A percentile compares a stretch with the other conserved stretches of the same genome.
Evolutionary conservation across 306 rosid genomes (phyloP).

Genomic region (Sicyos baderoa): DNA sequence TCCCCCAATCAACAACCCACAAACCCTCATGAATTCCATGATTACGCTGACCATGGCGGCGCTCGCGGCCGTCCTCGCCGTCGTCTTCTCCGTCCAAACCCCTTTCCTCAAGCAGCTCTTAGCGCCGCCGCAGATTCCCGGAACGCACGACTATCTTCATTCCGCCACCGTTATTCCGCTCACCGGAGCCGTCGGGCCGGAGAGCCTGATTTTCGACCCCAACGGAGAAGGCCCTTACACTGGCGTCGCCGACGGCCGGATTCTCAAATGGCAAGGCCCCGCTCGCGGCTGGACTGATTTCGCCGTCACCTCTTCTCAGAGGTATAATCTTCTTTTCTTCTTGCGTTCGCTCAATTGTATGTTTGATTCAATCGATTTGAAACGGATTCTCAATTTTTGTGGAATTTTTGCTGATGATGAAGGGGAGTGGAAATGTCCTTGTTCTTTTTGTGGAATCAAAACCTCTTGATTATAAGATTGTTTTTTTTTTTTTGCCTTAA

Average conservation of each 20-base stretch:
- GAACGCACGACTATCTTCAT: constrained; percentile 46
- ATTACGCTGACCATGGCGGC: constrained; percentile 22
- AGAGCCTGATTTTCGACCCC: constrained; percentile 64
- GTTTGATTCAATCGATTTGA: background rate
- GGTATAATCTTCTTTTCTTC: constrained; percentile 27
- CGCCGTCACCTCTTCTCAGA: constrained; percentile 58
- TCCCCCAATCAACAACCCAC: background rate
- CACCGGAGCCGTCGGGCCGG: constrained; percentile 69
- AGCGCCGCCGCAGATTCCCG: constrained; percentile 32
- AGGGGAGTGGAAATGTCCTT: background rate
- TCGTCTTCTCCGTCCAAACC: constrained; percentile 19
- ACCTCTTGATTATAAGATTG: too few relatives aligned
- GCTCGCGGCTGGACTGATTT: constrained; percentile 61
- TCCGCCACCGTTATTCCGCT: constrained; percentile 33
- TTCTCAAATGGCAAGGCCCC: constrained; percentile 61
- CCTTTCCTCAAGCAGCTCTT: constrained; percentile 13
- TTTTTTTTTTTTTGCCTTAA: background rate
- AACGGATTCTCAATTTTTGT: background rate
- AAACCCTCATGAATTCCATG: constrained; percentile 29
- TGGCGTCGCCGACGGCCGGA: constrained; percentile 85
- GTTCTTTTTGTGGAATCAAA: too few relatives aligned
- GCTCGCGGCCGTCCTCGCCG: constrained; percentile 31
- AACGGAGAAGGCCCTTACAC: constrained; percentile 76
- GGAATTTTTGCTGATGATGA: background rate
- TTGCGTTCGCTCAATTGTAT: background rate